These are phyloP conservation scores for Staphylotrichum tortipilum DNA, from an alignment of 495 filamentous ascomycete genomes.

Conservation along the genomic window DNA sequence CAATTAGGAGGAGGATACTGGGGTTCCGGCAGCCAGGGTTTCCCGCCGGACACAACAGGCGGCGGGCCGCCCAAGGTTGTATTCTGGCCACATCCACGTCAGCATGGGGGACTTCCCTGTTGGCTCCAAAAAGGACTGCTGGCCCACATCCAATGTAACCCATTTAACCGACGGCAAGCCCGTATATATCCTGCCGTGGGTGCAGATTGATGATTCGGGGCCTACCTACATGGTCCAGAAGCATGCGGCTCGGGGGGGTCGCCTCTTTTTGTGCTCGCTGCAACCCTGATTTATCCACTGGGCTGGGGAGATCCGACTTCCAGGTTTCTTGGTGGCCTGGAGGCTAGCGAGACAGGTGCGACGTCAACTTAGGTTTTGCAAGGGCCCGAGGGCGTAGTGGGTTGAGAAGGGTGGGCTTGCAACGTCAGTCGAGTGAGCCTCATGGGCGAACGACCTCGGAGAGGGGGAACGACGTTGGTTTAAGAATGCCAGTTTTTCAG, in stretches of 20 bases:
- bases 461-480: too few relatives aligned
- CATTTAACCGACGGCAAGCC: constrained; percentile 7
- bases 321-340: too few relatives aligned
- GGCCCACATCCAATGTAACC: not conserved
- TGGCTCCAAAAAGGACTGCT: not conserved
- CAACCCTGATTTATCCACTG: constrained; percentile 5
- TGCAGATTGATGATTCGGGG: not conserved
- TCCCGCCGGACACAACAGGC: not conserved
- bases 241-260: not conserved
- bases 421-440: too few relatives aligned
- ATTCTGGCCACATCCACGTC: too few relatives aligned
- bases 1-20: not conserved
- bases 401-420: too few relatives aligned
- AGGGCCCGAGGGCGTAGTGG: too few relatives aligned
- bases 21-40: not conserved
- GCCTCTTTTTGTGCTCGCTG: not conserved
- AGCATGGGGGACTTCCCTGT: not conserved
- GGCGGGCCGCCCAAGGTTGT: too few relatives aligned
- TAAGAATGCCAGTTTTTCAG: too few relatives aligned
- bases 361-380: too few relatives aligned
- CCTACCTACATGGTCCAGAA: too few relatives aligned
- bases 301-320: constrained; percentile 1
- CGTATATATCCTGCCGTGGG: not conserved
- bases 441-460: too few relatives aligned
- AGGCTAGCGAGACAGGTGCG: too few relatives aligned